Evolutionary conservation across 805 yeast genomes (phyloP).

Genomic region (Ogataea neopini): DNA sequence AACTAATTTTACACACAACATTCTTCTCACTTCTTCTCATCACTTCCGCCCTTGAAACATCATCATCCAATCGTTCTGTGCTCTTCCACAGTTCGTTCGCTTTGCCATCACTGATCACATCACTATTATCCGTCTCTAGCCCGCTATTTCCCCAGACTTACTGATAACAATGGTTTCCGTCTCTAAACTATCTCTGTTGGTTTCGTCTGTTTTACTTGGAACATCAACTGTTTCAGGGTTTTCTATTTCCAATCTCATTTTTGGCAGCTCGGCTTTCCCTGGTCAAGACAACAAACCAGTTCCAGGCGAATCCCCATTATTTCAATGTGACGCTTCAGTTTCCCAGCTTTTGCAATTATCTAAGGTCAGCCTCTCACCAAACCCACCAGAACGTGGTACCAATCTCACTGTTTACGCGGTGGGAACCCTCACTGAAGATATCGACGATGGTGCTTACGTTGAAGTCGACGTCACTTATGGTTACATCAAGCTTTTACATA

Average conservation of each 20-base stretch:
- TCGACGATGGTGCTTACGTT: conserved; percentile 88
- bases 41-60: background rate
- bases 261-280: conserved; percentile 16
- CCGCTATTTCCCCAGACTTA: background rate
- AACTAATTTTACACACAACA: background rate
- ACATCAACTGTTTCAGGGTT: conserved; percentile 14
- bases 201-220: conserved; percentile 7
- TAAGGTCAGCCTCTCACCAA: conserved; percentile 66
- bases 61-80: background rate
- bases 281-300: conserved; percentile 57
- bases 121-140: background rate
- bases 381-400: conserved; percentile 86
- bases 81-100: background rate
- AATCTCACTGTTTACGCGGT: conserved; percentile 77
- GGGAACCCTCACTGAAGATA: conserved; percentile 56
- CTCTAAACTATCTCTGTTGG: background rate
- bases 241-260: conserved; percentile 15
- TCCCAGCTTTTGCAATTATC: conserved; percentile 66
- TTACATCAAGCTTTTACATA: conserved; percentile 81
- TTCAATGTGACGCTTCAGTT: conserved; percentile 66
- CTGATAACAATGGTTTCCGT: background rate
- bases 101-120: background rate
- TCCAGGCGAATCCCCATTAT: conserved; percentile 88
- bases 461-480: conserved; percentile 94
- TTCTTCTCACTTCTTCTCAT: background rate